Base-by-base conservation (phyloP, 2,329 filamentous ascomycete genomes). In the Trichoderma atrobrunneum region DNA sequence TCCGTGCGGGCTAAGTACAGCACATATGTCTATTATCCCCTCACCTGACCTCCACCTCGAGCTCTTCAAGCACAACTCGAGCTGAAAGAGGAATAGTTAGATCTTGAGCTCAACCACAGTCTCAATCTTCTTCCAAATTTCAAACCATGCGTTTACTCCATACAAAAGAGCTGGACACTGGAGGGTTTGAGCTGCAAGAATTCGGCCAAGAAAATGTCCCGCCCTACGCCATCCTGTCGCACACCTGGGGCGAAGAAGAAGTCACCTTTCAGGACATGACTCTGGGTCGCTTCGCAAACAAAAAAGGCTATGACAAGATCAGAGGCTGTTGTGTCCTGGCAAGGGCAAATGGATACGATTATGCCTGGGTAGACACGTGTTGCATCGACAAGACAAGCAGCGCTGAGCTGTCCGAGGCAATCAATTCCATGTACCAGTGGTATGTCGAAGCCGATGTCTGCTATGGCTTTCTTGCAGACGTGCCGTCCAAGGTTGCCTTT, bases 341-440 rank as follows among this genome's bases (percentile, higher is more conserved):
- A 14, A 69, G 56, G 21, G 32, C 54, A 21, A 60, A 69, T 7
- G 48, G 51, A 57, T 69, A 57, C 16, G 51, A 69, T 11, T 69
- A 69, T 36, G 65, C 54, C 18, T 69, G 65, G 65, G 51, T 69
- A 8, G 65, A 69, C 14, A 59, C 65, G 12, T 57, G 48, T 28
- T 69, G 65, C 54, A 69, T 69, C 18, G 65, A 69, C 26, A 69
- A 69, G 65, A 68, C 65, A 34, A 68, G 60, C 26, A 48, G 62
- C 16, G 28, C 36, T 18, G 39, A 65, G 26, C 28, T 62, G 21
- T 62, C 60, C 5, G 60, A 62, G 16, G 60, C 60, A 0, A 62
- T 65, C 62, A 48, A 63, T 24, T 63, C 60, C 34, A 66, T 66
- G 63, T 66, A 66, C 48, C 63, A 30, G 65, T 69, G 65, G 65